A percentile compares a stretch with the other conserved stretches of the same genome.
Conservation (phyloP, 768 basidiomycete species). For the Mycena kentingensis region DNA sequence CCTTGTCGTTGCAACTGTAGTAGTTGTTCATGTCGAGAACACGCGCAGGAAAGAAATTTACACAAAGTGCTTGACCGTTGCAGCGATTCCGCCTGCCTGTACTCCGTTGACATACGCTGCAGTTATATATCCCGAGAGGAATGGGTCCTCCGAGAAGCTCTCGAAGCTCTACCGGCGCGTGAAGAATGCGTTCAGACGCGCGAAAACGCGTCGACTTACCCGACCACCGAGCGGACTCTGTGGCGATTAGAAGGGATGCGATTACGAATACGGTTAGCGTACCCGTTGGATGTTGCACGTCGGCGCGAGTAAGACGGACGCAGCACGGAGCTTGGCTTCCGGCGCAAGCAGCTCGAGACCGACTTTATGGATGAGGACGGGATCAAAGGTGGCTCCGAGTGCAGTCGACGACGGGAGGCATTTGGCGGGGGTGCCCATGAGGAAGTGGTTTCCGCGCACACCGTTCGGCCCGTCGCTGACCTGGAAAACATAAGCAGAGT, state of each 20-base stretch:
- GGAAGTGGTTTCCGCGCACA: slow-evolving; percentile 72
- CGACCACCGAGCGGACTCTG: slow-evolving; percentile 74
- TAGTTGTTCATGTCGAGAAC: background rate
- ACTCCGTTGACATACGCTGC: slow-evolving; percentile 77
- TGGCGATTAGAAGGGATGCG: slow-evolving; percentile 5
- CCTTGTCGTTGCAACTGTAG: slow-evolving; percentile 75
- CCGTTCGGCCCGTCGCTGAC: slow-evolving; percentile 85
- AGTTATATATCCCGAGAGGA: slow-evolving; percentile 69
- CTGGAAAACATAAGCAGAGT: slow-evolving; percentile 31
- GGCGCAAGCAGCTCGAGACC: slow-evolving; percentile 66
- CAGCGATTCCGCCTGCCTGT: slow-evolving; percentile 74
- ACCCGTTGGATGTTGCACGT: slow-evolving; percentile 86
- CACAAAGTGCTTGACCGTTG: slow-evolving; percentile 83
- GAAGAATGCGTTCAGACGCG: background rate
- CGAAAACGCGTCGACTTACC: slow-evolving; percentile 35
- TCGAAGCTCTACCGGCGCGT: slow-evolving; percentile 60
- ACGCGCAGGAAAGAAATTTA: slow-evolving; percentile 29
- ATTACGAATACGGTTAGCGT: slow-evolving; percentile 10
- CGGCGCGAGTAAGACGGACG: slow-evolving; percentile 72
- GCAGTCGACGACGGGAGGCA: slow-evolving; percentile 76
- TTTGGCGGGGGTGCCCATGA: slow-evolving; percentile 81
- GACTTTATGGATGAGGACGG: slow-evolving; percentile 60
- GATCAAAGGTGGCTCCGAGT: slow-evolving; percentile 75
- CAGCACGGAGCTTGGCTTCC: slow-evolving; percentile 71
- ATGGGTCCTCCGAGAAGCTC: slow-evolving; percentile 78